Evolutionary conservation across 2,329 filamentous ascomycete species (phyloP).

Genomic region (Apiospora phragmitis): DNA sequence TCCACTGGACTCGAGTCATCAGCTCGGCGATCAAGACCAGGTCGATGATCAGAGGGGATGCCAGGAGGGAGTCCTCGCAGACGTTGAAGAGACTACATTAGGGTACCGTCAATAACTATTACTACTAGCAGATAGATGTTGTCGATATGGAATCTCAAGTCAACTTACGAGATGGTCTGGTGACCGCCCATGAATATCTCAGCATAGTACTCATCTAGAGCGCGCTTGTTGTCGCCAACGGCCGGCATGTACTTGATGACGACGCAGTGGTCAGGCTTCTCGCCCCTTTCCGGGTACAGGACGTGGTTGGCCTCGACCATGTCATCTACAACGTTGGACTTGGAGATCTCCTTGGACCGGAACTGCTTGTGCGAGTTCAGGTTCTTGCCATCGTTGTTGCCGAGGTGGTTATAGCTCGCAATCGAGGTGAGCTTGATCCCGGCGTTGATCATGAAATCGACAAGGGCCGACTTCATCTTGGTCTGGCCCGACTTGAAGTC

Average conservation of each 20-base stretch:
- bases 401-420: conserved; percentile 98
- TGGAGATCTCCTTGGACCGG: conserved; percentile 99
- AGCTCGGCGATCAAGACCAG: conserved; percentile 91
- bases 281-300: conserved; percentile 78
- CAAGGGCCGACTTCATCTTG: conserved; percentile 99
- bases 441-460: conserved; percentile 97
- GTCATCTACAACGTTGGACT: conserved; percentile 98
- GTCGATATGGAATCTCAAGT: conserved; percentile 11
- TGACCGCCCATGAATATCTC: conserved; percentile 99
- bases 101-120: conserved; percentile 10
- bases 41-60: conserved; percentile 96
- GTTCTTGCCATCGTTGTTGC: conserved; percentile 99
- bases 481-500: conserved; percentile 99
- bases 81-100: conserved; percentile 89
- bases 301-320: conserved; percentile 97
- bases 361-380: conserved; percentile 97
- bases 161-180: conserved; percentile 81
- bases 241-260: conserved; percentile 99
- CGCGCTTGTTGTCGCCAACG: conserved; percentile 98
- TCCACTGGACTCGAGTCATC: conserved; percentile 98
- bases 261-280: conserved; percentile 93
- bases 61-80: conserved; percentile 96
- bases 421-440: conserved; percentile 99
- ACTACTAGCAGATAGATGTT: neutral
- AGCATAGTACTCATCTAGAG: conserved; percentile 97